Percentiles rank a stretch among this genome's conserved stretches.
Conservation (phyloP, 73 alveolate genomes). For the Blepharisma japonicum region DNA sequence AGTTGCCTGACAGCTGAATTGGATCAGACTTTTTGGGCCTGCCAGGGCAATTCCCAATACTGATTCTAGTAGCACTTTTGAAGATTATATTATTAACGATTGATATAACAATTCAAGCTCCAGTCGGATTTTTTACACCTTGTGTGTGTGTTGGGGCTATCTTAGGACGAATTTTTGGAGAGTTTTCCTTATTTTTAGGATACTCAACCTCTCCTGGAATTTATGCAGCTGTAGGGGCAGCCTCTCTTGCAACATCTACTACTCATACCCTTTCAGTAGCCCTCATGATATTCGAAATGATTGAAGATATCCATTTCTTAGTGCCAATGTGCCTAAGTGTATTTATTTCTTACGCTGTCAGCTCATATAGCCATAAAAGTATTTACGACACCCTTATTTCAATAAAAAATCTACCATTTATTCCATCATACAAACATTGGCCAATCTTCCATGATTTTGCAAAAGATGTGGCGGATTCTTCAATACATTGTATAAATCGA, state of each 20-base stretch:
- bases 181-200: not conserved
- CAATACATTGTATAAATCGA: no score
- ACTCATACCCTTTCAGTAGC: constrained; percentile 87
- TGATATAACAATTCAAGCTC: constrained; percentile 50
- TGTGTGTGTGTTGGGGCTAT: constrained; percentile 63
- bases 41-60: no score
- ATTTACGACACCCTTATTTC: constrained; percentile 80
- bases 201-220: constrained; percentile 44
- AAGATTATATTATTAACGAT: constrained; percentile 33
- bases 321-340: constrained; percentile 70
- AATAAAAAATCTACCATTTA: constrained; percentile 77
- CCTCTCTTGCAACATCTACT: constrained; percentile 79
- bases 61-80: not conserved
- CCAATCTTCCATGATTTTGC: constrained; percentile 67
- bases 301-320: constrained; percentile 70
- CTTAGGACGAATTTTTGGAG: constrained; percentile 68
- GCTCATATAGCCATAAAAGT: constrained; percentile 66
- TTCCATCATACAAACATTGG: constrained; percentile 70
- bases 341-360: constrained; percentile 70
- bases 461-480: constrained; percentile 60
- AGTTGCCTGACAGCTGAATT: not conserved
- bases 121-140: constrained; percentile 71
- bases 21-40: not conserved
- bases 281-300: constrained; percentile 86
- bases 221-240: constrained; percentile 80